Conservation (phyloP, 2,329 filamentous ascomycete species). For the Neurospora crassa region DNA sequence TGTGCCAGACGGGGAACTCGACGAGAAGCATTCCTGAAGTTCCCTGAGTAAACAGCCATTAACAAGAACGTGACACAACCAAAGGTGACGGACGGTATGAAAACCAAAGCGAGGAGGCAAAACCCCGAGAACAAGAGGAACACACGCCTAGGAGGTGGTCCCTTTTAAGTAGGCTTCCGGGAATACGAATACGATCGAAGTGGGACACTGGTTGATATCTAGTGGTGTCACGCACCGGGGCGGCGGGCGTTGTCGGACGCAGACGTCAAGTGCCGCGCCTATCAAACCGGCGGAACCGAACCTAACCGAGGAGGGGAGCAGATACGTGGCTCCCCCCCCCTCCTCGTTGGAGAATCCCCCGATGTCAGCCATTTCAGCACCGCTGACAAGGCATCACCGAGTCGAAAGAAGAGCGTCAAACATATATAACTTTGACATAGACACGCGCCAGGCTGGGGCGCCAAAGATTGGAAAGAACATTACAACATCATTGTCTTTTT, state of each 20-base stretch:
- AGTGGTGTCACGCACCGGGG: not conserved
- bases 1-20: slow-evolving; percentile 29
- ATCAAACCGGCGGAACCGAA: not conserved
- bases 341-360: not conserved
- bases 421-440: not conserved
- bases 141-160: not conserved
- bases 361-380: not conserved
- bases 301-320: not conserved
- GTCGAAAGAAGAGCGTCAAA: not conserved
- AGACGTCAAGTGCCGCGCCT: not conserved
- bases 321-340: not conserved
- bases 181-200: not conserved
- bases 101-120: not conserved
- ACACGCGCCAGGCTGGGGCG: not conserved
- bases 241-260: not conserved
- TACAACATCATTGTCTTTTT: not conserved
- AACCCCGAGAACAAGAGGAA: not conserved
- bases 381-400: not conserved
- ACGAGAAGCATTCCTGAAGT: slow-evolving; percentile 21
- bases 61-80: not conserved
- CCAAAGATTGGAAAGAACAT: not conserved
- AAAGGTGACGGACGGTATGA: not conserved
- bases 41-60: slow-evolving; percentile 15
- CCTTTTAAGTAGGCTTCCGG: not conserved
- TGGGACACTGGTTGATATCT: not conserved